Base-by-base conservation (phyloP, 164 flowering plant species). In the Umbellularia californica region DNA sequence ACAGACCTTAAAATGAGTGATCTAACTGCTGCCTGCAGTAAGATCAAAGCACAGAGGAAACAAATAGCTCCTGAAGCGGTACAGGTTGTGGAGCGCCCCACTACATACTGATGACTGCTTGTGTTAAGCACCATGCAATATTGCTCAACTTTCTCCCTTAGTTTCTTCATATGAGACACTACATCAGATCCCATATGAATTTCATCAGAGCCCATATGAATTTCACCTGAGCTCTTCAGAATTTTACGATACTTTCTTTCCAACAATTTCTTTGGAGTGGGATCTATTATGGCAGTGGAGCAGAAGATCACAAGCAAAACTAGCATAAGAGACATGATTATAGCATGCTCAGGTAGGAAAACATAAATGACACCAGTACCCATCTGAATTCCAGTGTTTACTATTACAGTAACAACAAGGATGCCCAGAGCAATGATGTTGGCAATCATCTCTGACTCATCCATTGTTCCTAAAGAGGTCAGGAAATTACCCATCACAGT, bases 381-480 rank as follows among this genome's bases (percentile, higher is more conserved):
- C 68, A 87, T 23, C 72, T 88, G 89, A 25, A 89, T 85, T 75
- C 87, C 77, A 60, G 87, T 76, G 58, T 90, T 89, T 3, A 83
- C 90, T 0, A 89, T 60, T 2, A 83, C 64, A 0, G 94, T 89
- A 22, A 88, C 71, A 3, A 90, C 84, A 3, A 90, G 86, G 28
- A 89, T 87, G 17, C 78, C 87, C 65, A 90, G 28, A 70, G 95
- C 91, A 15, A 85, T 65, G 0, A 90, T 73, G 58, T 89, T 87
- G 78, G 75, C 74, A 62, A 76, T 14, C 24, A 87, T 68, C 41
- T 89, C 92, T 47, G 73, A 70, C 41, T 68, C 82, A 15, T 82
- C 79, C 90, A 85, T 85, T 50, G 76, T 23, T 19, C 92, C 91
- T 41, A 88, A 69, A 52, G 92, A 90, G 65, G 92, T 89, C 87